Conservation (phyloP, 148 eudicot genomes). For the Camellia lanceoleosa region DNA sequence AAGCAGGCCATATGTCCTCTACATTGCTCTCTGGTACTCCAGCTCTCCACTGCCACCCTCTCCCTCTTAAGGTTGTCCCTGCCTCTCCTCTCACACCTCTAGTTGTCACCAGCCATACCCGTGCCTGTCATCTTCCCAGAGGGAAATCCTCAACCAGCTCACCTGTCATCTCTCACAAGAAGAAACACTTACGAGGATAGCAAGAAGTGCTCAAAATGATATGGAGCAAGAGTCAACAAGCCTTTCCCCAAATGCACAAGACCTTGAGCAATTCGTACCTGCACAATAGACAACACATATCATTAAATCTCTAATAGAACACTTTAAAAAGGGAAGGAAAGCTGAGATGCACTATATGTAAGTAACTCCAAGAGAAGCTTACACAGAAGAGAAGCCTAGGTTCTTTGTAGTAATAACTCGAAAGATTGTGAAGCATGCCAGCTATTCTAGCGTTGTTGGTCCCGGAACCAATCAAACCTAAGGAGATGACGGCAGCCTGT, state of each 20-base stretch:
- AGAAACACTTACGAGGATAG: conserved; percentile 71
- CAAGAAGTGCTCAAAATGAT: conserved; percentile 87
- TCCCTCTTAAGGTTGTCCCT: too few relatives aligned
- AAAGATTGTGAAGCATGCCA: conserved; percentile 90
- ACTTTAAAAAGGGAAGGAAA: not conserved
- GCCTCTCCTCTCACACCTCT: too few relatives aligned
- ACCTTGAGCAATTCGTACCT: conserved; percentile 99
- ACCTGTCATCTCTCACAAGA: not conserved
- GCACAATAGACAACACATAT: conserved; percentile 19
- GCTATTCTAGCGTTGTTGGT: conserved; percentile 97
- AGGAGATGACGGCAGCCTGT: conserved; percentile 89
- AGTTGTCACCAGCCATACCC: too few relatives aligned
- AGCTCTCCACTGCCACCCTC: too few relatives aligned
- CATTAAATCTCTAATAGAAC: not conserved
- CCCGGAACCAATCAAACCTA: conserved; percentile 96
- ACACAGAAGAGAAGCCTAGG: conserved; percentile 87
- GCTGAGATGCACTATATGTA: not conserved
- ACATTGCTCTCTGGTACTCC: too few relatives aligned
- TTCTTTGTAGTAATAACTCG: conserved; percentile 90
- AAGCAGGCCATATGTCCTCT: too few relatives aligned
- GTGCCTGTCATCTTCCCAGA: too few relatives aligned
- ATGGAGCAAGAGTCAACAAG: conserved; percentile 79
- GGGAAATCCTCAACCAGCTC: too few relatives aligned
- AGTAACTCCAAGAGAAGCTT: conserved; percentile 20
- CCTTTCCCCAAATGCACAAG: conserved; percentile 96